Percentiles rank a stretch among this genome's conserved stretches.
phyloP scores from a whole-genome alignment of 2,329 filamentous ascomycete species.

The Pseudogymnoascus sp. region DNA sequence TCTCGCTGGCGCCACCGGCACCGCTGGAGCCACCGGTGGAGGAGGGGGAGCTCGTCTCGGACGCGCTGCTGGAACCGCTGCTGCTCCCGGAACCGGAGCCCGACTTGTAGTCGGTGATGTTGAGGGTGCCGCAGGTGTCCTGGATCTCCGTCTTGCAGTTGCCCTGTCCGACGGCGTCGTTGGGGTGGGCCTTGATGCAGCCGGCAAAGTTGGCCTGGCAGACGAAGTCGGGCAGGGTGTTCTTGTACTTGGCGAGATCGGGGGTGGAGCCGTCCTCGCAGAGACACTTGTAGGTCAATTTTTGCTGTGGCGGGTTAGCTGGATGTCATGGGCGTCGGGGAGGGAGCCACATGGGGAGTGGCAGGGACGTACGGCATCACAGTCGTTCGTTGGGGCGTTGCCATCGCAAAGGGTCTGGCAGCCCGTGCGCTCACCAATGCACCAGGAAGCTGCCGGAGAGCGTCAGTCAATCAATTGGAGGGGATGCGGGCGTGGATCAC shows the following conservation, averaged over 20 bases:
- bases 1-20: slow-evolving; percentile 22
- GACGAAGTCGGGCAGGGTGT: slow-evolving; percentile 54
- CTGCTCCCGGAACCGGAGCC: slow-evolving; percentile 26
- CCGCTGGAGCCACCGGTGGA: slow-evolving; percentile 17
- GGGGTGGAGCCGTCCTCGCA: slow-evolving; percentile 49
- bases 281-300: slow-evolving; percentile 48
- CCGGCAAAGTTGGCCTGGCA: slow-evolving; percentile 46
- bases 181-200: slow-evolving; percentile 39
- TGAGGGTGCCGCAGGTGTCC: slow-evolving; percentile 45
- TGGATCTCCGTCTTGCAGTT: slow-evolving; percentile 36
- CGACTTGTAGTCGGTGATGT: slow-evolving; percentile 28
- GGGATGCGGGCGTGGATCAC: background rate
- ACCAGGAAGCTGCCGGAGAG: slow-evolving; percentile 43
- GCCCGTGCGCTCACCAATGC: slow-evolving; percentile 48
- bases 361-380: slow-evolving; percentile 44
- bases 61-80: slow-evolving; percentile 19
- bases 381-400: slow-evolving; percentile 43
- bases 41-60: slow-evolving; percentile 24
- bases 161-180: slow-evolving; percentile 38
- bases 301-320: slow-evolving; percentile 29
- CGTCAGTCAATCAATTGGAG: slow-evolving; percentile 12
- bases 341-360: background rate
- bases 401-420: slow-evolving; percentile 54
- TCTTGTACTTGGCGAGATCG: slow-evolving; percentile 43
- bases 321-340: background rate